phyloP scores from a whole-genome alignment of 106 monocot genomes.

The Apostasia ramifera region DNA sequence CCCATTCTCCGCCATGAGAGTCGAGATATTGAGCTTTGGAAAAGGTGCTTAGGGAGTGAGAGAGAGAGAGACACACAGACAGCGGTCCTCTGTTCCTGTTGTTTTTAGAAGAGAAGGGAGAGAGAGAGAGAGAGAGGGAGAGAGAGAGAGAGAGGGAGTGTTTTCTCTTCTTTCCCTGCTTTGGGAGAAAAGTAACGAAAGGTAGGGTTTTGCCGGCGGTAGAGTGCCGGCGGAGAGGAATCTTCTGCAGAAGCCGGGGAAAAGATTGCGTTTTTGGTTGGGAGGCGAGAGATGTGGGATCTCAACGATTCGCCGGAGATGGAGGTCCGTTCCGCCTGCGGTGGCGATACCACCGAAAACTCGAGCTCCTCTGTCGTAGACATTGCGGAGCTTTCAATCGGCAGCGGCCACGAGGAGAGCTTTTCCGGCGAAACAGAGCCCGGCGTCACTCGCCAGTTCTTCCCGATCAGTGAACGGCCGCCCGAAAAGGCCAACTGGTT shows the following conservation, averaged over 20 bases:
- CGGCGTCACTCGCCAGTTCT: conserved; percentile 35
- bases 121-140: conserved; percentile 1
- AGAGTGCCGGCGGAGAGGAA: neutral
- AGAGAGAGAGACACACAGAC: no score
- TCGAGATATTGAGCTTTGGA: neutral
- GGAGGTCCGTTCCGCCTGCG: neutral
- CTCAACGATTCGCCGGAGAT: conserved; percentile 46
- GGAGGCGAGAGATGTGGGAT: conserved; percentile 34
- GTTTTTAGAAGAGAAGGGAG: neutral
- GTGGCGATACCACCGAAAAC: neutral
- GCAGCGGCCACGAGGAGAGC: neutral
- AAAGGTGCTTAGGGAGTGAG: no score
- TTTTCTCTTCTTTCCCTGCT: neutral
- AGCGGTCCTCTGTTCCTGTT: neutral
- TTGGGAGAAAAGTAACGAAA: neutral
- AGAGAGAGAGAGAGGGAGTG: neutral
- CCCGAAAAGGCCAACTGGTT: conserved; percentile 20
- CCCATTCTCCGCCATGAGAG: neutral
- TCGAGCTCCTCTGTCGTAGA: conserved; percentile 27
- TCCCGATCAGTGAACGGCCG: conserved; percentile 14
- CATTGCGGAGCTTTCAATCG: conserved; percentile 7
- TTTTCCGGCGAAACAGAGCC: neutral
- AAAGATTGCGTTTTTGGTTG: neutral
- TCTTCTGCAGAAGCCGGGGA: neutral
- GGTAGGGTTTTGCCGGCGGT: neutral